Evolutionary conservation across 164 flowering plant genomes (phyloP).

Genomic region (Liquidambar formosana): DNA sequence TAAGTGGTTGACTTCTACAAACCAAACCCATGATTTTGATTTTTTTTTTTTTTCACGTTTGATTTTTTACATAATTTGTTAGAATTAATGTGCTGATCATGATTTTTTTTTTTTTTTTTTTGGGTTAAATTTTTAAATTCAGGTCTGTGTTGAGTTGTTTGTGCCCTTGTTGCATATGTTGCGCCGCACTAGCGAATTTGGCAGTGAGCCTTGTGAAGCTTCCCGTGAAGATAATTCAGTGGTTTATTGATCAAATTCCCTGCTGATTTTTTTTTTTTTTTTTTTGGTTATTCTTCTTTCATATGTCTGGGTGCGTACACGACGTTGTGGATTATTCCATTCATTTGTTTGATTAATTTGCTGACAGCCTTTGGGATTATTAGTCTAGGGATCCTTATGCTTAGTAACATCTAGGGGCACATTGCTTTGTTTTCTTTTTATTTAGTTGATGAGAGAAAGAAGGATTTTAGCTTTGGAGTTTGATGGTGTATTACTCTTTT

Average conservation of each 20-base stretch:
- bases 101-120: background rate
- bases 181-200: constrained; percentile 45
- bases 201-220: constrained; percentile 50
- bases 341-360: constrained; percentile 1
- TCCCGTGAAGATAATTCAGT: constrained; percentile 43
- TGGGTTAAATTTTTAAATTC: constrained; percentile 6
- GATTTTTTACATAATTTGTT: background rate
- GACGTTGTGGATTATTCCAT: background rate
- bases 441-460: too few relatives aligned
- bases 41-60: background rate
- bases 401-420: too few relatives aligned
- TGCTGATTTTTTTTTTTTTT: constrained; percentile 35
- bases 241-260: constrained; percentile 55
- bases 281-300: too few relatives aligned
- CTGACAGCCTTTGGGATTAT: background rate
- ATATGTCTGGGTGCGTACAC: background rate
- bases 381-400: background rate
- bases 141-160: constrained; percentile 57
- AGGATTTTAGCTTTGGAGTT: too few relatives aligned
- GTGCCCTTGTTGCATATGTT: constrained; percentile 68
- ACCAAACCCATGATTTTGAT: too few relatives aligned
- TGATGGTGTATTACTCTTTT: too few relatives aligned
- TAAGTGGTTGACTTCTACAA: too few relatives aligned
- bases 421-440: too few relatives aligned
- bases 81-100: too few relatives aligned